Evolutionary conservation across 805 yeast genomes (phyloP).

Genomic region (Candida loeiensis): DNA sequence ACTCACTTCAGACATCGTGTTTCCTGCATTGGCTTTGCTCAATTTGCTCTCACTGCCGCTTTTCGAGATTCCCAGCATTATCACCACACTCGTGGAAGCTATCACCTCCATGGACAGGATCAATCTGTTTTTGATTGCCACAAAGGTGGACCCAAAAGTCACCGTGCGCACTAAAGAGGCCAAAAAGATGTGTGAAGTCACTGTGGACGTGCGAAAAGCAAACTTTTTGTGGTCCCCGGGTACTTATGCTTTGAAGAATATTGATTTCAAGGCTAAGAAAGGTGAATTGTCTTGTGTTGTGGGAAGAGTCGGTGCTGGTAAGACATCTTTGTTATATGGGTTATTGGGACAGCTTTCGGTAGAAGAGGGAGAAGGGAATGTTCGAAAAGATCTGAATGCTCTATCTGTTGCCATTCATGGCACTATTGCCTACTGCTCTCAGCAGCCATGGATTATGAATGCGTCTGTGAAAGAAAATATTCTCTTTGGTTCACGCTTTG

Average conservation of each 20-base stretch:
- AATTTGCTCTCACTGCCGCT: constrained; percentile 54
- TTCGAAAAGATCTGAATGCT: constrained; percentile 14
- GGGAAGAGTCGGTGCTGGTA: constrained; percentile 27
- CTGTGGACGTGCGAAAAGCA: not conserved
- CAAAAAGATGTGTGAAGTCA: not conserved
- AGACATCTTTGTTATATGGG: constrained; percentile 22
- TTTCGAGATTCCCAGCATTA: constrained; percentile 53
- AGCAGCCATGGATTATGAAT: constrained; percentile 26
- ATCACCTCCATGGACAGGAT: constrained; percentile 57
- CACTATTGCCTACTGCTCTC: constrained; percentile 25
- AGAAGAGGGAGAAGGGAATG: constrained; percentile 4
- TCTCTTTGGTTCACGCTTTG: constrained; percentile 23
- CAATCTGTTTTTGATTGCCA: constrained; percentile 38
- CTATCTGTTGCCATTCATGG: constrained; percentile 17
- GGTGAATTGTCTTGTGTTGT: constrained; percentile 25
- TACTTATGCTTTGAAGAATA: constrained; percentile 14
- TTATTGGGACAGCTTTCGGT: constrained; percentile 23
- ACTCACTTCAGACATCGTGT: constrained; percentile 24
- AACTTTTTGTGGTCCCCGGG: constrained; percentile 1
- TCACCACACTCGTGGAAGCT: constrained; percentile 56
- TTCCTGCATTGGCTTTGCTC: constrained; percentile 27
- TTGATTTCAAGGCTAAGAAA: constrained; percentile 20
- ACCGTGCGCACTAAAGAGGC: not conserved
- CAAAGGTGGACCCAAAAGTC: constrained; percentile 12
- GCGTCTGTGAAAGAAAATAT: constrained; percentile 24